Conservation (phyloP, 2,329 filamentous ascomycete species). For the Sphaerostilbella broomeana region DNA sequence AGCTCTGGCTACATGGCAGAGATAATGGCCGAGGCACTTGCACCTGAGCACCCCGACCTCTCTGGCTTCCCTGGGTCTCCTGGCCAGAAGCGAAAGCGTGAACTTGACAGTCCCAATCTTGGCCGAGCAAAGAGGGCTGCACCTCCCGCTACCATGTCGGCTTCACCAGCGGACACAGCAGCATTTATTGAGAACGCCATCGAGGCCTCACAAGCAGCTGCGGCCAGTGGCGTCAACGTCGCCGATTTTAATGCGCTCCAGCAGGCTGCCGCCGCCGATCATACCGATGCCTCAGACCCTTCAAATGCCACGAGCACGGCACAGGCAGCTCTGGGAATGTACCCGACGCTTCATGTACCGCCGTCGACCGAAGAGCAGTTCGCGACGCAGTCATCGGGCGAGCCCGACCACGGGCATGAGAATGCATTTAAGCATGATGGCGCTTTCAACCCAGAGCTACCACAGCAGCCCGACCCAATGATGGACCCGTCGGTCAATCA, state of each 20-base stretch:
- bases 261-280: constrained; percentile 43
- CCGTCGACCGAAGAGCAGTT: constrained; percentile 54
- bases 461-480: constrained; percentile 26
- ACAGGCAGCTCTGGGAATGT: constrained; percentile 53
- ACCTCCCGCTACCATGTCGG: constrained; percentile 39
- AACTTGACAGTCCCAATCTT: constrained; percentile 42
- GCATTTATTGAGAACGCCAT: constrained; percentile 51
- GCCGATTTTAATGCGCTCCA: constrained; percentile 52
- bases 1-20: not conserved
- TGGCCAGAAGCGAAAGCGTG: constrained; percentile 50
- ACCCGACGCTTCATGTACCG: constrained; percentile 53
- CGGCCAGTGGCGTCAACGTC: constrained; percentile 38
- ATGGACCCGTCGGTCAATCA: constrained; percentile 24
- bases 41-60: constrained; percentile 43
- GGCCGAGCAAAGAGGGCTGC: constrained; percentile 45
- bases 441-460: constrained; percentile 27
- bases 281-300: constrained; percentile 42
- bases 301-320: constrained; percentile 53
- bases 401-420: constrained; percentile 17
- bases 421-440: constrained; percentile 23
- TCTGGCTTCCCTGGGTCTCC: constrained; percentile 37
- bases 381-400: constrained; percentile 42
- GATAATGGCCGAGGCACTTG: constrained; percentile 42
- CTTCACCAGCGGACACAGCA: constrained; percentile 36
- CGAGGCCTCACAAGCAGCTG: constrained; percentile 35